Percentiles rank a stretch among this genome's conserved stretches.
Evolutionary conservation across 495 filamentous ascomycete genomes (phyloP).

Genomic region (Neurospora sp.): DNA sequence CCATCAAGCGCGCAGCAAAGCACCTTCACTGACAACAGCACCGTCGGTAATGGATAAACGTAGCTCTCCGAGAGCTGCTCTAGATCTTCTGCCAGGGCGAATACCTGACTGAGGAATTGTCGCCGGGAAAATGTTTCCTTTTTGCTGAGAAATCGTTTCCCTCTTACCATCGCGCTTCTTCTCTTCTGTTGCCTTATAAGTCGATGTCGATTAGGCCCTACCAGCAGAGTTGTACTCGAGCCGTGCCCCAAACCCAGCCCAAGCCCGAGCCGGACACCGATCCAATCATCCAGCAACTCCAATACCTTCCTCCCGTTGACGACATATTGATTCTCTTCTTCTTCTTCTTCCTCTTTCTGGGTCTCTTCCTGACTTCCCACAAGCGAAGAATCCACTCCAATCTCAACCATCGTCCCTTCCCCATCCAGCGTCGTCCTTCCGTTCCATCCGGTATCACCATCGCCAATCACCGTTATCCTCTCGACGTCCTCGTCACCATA

Average conservation of each 20-base stretch:
- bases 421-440: neutral
- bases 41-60: constrained; percentile 13
- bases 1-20: constrained; percentile 11
- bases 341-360: neutral
- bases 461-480: neutral
- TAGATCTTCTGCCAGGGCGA: constrained; percentile 14
- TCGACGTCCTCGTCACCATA: neutral
- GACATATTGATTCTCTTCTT: neutral
- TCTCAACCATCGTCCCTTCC: neutral
- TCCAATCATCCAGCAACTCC: neutral
- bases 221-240: neutral
- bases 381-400: neutral
- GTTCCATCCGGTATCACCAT: neutral
- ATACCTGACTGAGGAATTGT: constrained; percentile 12
- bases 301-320: neutral
- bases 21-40: constrained; percentile 17
- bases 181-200: neutral
- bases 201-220: neutral
- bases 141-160: neutral
- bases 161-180: neutral
- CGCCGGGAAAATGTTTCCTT: neutral
- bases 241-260: neutral
- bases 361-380: neutral
- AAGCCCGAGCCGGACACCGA: neutral
- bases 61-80: constrained; percentile 16